Percentiles rank a stretch among this genome's conserved stretches.
phyloP scores from a whole-genome alignment of 2,329 filamentous ascomycete genomes.

The Myriosclerotinia duriaeana region DNA sequence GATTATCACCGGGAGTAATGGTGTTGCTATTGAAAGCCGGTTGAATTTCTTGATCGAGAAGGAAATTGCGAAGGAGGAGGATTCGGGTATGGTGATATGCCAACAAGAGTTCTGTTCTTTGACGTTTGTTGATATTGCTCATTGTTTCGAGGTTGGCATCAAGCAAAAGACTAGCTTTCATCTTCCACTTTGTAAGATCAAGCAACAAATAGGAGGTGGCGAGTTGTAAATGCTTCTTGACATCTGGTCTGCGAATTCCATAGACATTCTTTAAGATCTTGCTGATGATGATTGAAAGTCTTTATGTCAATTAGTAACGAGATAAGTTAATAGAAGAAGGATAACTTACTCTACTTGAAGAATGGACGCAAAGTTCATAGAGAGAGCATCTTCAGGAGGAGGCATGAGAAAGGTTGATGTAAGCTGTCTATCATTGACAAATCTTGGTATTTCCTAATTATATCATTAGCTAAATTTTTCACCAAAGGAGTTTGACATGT shows the following conservation, averaged over 20 bases:
- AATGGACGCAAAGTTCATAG: neutral
- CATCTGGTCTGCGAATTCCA: neutral
- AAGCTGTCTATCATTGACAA: neutral
- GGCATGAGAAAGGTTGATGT: neutral
- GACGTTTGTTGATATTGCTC: neutral
- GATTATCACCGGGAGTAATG: neutral
- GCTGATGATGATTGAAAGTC: neutral
- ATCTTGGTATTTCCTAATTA: slow-evolving; percentile 8
- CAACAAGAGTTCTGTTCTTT: slow-evolving; percentile 2
- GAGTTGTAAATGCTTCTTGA: neutral
- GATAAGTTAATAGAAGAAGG: neutral
- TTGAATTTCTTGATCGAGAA: neutral
- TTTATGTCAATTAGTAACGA: neutral
- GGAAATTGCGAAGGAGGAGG: neutral
- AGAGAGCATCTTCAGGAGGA: neutral
- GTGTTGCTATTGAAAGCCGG: no score
- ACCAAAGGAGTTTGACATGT: neutral
- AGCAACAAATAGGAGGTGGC: neutral
- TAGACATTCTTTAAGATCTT: neutral
- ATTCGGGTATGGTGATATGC: neutral
- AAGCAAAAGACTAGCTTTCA: neutral
- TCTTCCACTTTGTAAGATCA: neutral
- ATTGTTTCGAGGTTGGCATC: neutral
- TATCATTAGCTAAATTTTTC: neutral
- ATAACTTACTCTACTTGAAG: neutral